phyloP scores from a whole-genome alignment of 768 basidiomycete species.

The Pleurotus sapidus region DNA sequence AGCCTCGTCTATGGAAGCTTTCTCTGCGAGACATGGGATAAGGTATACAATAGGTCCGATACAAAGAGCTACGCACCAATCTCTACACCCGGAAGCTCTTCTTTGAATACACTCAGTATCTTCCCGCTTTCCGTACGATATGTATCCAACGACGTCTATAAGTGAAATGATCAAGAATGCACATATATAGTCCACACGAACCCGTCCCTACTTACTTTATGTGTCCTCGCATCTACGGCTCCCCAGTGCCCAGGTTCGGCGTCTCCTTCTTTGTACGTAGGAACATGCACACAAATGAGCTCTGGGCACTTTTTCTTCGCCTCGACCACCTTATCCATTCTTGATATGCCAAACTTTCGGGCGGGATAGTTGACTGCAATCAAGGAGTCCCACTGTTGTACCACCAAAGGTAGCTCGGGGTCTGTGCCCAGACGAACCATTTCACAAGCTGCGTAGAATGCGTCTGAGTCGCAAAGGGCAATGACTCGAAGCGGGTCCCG shows the following conservation, averaged over 20 bases:
- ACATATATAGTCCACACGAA: constrained; percentile 1
- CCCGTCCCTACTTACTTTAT: constrained; percentile 62
- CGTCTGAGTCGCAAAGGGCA: constrained; percentile 89
- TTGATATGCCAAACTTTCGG: constrained; percentile 87
- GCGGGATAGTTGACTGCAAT: constrained; percentile 98
- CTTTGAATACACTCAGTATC: constrained; percentile 80
- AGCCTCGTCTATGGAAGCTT: constrained; percentile 96
- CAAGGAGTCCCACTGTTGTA: constrained; percentile 82
- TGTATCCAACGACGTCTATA: constrained; percentile 86
- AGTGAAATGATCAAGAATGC: background rate
- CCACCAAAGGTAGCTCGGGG: constrained; percentile 67
- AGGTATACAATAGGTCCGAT: background rate
- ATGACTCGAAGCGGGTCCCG: constrained; percentile 80
- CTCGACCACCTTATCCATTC: constrained; percentile 81
- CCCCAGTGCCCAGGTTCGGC: constrained; percentile 88
- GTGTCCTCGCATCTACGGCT: constrained; percentile 83
- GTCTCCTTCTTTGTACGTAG: constrained; percentile 90
- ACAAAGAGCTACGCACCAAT: constrained; percentile 51
- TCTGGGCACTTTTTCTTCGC: constrained; percentile 86
- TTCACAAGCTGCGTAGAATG: constrained; percentile 85
- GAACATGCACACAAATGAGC: constrained; percentile 85
- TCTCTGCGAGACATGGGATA: constrained; percentile 51
- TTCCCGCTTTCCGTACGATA: constrained; percentile 91
- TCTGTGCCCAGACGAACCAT: constrained; percentile 71
- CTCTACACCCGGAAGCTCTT: constrained; percentile 74